Percentiles rank a stretch among this genome's conserved stretches.
Evolutionary conservation across 1,284 basidiomycete genomes (phyloP).

Genomic region (Tilletia caries): DNA sequence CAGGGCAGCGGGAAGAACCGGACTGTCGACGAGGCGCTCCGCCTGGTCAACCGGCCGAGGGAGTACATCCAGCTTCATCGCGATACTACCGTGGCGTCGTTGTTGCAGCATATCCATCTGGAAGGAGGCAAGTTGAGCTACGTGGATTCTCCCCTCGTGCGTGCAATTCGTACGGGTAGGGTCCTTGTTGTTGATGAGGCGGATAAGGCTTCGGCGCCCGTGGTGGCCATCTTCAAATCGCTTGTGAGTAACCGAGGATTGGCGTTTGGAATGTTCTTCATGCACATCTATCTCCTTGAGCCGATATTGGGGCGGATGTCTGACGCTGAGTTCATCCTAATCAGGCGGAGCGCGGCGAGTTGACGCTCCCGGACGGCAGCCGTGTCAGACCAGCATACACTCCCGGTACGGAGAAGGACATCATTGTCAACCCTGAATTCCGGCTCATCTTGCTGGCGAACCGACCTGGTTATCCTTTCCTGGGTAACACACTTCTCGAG

Average conservation of each 20-base stretch:
- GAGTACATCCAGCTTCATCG: constrained; percentile 56
- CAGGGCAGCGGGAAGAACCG: constrained; percentile 56
- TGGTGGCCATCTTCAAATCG: constrained; percentile 53
- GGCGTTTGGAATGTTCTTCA: too few species aligned
- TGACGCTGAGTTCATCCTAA: background rate
- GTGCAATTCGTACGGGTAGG: constrained; percentile 51
- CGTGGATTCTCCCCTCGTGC: constrained; percentile 52
- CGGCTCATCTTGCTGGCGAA: constrained; percentile 54
- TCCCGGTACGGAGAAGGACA: constrained; percentile 23
- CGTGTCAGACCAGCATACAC: constrained; percentile 37
- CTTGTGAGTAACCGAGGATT: too few species aligned
- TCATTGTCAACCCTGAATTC: constrained; percentile 52
- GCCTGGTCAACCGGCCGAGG: constrained; percentile 51
- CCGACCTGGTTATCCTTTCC: constrained; percentile 53
- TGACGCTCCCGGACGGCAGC: constrained; percentile 52
- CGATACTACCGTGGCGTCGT: constrained; percentile 47
- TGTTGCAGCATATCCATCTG: constrained; percentile 49
- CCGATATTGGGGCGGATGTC: background rate
- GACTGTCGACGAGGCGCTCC: constrained; percentile 52
- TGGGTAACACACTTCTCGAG: constrained; percentile 52
- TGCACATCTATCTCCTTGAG: too few species aligned
- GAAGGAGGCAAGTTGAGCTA: constrained; percentile 51
- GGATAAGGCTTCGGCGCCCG: constrained; percentile 54
- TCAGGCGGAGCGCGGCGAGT: constrained; percentile 51
- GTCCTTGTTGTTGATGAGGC: constrained; percentile 55